Evolutionary conservation across 306 rosid species (phyloP), one percentile per base, ranked within the genome.

Genomic region (Albizia julibrissin): DNA sequence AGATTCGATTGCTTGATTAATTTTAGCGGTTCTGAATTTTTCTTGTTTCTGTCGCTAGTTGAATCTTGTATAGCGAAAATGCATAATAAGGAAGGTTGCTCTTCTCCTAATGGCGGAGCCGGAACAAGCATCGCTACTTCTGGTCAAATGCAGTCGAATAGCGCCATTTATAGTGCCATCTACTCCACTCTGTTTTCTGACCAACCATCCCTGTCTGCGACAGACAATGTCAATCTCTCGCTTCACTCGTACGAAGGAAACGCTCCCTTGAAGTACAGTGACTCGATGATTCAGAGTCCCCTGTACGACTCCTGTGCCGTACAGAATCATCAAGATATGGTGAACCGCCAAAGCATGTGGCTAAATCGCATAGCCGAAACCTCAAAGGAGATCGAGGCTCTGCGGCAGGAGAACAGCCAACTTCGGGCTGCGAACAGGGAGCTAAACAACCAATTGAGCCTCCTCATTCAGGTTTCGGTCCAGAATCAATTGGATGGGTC

Each of bases 251-350:
- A 80, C 82, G 91, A 85, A 80, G 83, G 66, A 67, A 78, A 74
- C 70, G 82, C 61, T 42, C 82, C 78, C 54, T 77, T 82, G 19
- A 61, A 70, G 68, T 72, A 43, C 64, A 43, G 78, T 40, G 54
- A 46, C 68, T 79, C 91, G 1, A 75, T 65, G 44, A 37, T 85
- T 54, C 84, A 82, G 68, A 79, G 64, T 79, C 65, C 64, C 61
- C 76, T 72, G 58, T 89, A 84, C 80, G 87, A 84, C 84, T 85
- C 94, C 10, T 78, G 86, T 70, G 81, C 82, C 8, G 79, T 92
- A 21, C 95, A 93, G 82, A 92, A 90, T 46, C 97, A 90, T 81
- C 98, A 95, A 83, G 98, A 95, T 58, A 88, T 93, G 95, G 91
- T 95, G 76, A 95, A 95, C 84, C 92, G 98, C 14, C 94, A 90